These are phyloP conservation scores for Brassica juncea DNA, from an alignment of 345 rosid species.

Conservation along the genomic window DNA sequence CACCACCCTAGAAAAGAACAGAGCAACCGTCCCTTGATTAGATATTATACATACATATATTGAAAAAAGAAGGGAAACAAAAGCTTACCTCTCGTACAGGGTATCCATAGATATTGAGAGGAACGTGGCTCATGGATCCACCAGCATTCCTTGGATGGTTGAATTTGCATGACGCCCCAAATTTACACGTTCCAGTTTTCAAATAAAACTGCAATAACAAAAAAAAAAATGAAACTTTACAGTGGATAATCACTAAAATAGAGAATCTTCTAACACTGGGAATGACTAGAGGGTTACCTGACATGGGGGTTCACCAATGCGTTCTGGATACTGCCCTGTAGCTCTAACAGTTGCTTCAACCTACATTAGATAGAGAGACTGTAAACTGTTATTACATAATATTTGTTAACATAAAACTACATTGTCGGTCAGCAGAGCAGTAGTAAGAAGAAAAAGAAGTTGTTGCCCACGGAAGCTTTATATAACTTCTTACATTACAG, in stretches of 20 bases:
- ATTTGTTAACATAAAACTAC: too few species aligned
- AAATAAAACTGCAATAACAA: slow-evolving; percentile 59
- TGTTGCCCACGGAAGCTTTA: too few species aligned
- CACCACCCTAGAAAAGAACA: slow-evolving; percentile 55
- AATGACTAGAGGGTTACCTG: slow-evolving; percentile 49
- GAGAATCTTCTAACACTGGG: too few species aligned
- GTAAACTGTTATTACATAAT: too few species aligned
- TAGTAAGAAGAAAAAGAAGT: too few species aligned
- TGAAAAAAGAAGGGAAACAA: background rate
- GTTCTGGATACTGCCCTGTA: slow-evolving; percentile 83
- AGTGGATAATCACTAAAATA: too few species aligned
- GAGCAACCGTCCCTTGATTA: background rate
- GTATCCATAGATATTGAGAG: slow-evolving; percentile 70
- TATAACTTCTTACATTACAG: too few species aligned
- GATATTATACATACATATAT: background rate
- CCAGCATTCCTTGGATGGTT: slow-evolving; percentile 82
- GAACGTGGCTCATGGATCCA: slow-evolving; percentile 63
- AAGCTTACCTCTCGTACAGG: slow-evolving; percentile 69
- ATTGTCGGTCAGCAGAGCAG: too few species aligned
- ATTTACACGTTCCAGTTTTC: slow-evolving; percentile 86
- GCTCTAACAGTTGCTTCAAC: slow-evolving; percentile 79
- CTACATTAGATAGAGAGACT: slow-evolving; percentile 18
- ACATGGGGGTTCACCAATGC: slow-evolving; percentile 77
- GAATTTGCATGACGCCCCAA: slow-evolving; percentile 96
- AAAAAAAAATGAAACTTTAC: background rate